Evolutionary conservation across 495 filamentous ascomycete species (phyloP).

Genomic region (Penicillium manginii): DNA sequence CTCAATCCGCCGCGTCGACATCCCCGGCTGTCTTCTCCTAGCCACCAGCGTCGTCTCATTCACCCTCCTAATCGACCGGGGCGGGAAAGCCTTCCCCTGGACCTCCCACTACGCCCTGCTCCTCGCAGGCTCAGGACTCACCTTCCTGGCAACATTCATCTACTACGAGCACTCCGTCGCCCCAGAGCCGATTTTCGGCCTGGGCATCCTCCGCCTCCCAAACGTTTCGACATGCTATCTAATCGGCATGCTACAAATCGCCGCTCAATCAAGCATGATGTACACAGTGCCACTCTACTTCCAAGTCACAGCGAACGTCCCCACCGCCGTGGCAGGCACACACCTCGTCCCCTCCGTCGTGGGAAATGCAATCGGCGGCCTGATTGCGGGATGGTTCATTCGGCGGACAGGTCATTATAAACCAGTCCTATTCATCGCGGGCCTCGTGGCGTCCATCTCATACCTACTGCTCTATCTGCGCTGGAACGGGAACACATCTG

Average conservation of each 20-base stretch:
- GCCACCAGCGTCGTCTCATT: neutral
- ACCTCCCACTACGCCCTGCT: neutral
- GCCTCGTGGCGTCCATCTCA: neutral
- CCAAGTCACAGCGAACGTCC: neutral
- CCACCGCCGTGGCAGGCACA: neutral
- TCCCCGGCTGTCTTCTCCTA: neutral
- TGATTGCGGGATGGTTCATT: conserved; percentile 1
- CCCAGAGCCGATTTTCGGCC: neutral
- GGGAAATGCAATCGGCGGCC: neutral
- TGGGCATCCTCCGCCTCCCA: neutral
- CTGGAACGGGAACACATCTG: neutral
- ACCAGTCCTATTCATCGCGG: neutral
- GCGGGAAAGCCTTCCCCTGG: conserved; percentile 2
- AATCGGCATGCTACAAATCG: neutral
- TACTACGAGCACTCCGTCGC: neutral
- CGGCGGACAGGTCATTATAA: conserved; percentile 2
- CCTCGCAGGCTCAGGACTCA: neutral
- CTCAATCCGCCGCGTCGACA: conserved; percentile 1
- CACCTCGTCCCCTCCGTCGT: conserved; percentile 2
- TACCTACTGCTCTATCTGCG: neutral
- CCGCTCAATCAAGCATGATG: conserved; percentile 8
- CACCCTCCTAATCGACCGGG: conserved; percentile 1
- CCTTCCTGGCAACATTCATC: neutral
- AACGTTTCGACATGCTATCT: conserved; percentile 4
- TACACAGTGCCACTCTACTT: neutral